phyloP scores from a whole-genome alignment of 2,329 filamentous ascomycete genomes.

The Diaporthe sp. region DNA sequence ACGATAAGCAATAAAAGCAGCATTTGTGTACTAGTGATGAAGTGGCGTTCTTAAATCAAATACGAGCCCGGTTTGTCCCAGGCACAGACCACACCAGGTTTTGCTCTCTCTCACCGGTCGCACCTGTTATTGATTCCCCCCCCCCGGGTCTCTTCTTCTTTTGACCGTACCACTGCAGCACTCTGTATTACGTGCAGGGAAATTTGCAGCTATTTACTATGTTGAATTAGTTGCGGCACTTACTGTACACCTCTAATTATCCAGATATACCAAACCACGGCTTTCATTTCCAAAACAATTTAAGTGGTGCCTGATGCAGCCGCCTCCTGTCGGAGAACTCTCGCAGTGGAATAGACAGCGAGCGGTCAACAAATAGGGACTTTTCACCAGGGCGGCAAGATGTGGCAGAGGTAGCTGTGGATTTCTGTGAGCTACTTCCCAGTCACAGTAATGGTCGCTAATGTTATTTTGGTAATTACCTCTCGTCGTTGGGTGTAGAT shows the following conservation, averaged over 20 bases:
- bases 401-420: neutral
- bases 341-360: neutral
- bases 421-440: too few relatives aligned
- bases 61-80: too few relatives aligned
- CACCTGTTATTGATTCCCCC: too few relatives aligned
- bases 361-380: neutral
- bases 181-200: too few relatives aligned
- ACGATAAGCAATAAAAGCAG: neutral
- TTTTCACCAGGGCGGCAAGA: neutral
- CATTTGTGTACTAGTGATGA: too few relatives aligned
- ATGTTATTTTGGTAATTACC: neutral
- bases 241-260: too few relatives aligned
- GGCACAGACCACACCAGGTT: neutral
- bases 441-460: too few relatives aligned
- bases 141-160: too few relatives aligned
- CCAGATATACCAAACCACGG: neutral
- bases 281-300: neutral
- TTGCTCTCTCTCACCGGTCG: too few relatives aligned
- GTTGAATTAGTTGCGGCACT: too few relatives aligned
- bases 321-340: neutral
- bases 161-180: too few relatives aligned
- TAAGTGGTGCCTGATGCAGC: conserved; percentile 11
- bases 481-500: neutral
- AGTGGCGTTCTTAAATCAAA: neutral
- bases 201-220: too few relatives aligned